phyloP scores from a whole-genome alignment of 2,329 filamentous ascomycete species.

The Botrytis byssoidea region DNA sequence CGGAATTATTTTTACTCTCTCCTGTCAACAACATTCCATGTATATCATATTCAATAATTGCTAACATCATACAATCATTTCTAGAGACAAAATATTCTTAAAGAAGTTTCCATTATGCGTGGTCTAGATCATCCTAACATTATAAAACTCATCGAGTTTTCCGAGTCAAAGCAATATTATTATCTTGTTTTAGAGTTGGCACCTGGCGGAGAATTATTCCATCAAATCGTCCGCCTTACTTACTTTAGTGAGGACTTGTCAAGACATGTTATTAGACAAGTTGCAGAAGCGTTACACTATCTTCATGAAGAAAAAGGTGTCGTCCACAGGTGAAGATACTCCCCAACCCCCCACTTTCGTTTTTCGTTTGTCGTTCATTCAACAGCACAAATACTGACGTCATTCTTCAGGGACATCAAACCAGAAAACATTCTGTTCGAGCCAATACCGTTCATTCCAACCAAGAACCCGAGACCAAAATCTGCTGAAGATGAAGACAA shows the following conservation, averaged over 20 bases:
- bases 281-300: constrained; percentile 91
- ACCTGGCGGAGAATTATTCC: constrained; percentile 93
- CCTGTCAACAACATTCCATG: neutral
- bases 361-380: neutral
- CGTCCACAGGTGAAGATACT: constrained; percentile 78
- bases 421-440: constrained; percentile 96
- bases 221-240: constrained; percentile 95
- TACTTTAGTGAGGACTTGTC: constrained; percentile 98
- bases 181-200: constrained; percentile 96
- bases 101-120: constrained; percentile 98
- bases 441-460: constrained; percentile 77
- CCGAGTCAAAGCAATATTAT: constrained; percentile 92
- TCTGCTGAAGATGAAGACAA: constrained; percentile 94
- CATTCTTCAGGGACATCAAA: constrained; percentile 84
- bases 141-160: constrained; percentile 88
- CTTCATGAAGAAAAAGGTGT: constrained; percentile 93
- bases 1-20: constrained; percentile 47
- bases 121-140: constrained; percentile 96
- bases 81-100: constrained; percentile 93
- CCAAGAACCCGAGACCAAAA: constrained; percentile 75
- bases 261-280: constrained; percentile 89
- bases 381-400: constrained; percentile 37
- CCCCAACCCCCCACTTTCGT: neutral
- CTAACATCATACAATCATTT: constrained; percentile 23
- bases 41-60: neutral